Evolutionary conservation across 2,329 filamentous ascomycete genomes (phyloP).

Genomic region (Dothidotthia symphoricarpi): DNA sequence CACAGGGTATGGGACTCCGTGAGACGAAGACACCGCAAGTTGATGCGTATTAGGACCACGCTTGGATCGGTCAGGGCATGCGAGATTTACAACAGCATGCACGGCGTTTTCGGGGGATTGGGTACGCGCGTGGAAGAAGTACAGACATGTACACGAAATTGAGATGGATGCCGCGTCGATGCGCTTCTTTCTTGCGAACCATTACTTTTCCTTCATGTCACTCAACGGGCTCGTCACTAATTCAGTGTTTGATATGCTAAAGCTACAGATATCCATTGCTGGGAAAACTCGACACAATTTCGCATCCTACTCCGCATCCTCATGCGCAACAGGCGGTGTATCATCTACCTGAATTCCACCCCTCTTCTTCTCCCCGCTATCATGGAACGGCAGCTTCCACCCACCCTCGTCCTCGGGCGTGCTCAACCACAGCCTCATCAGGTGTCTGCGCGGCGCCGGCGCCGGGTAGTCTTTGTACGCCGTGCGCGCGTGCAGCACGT

Average conservation of each 20-base stretch:
- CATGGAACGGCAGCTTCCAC: slow-evolving; percentile 80
- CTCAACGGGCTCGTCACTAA: too few relatives aligned
- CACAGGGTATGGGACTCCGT: slow-evolving; percentile 17
- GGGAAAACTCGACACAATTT: too few relatives aligned
- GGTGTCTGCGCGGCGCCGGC: slow-evolving; percentile 68
- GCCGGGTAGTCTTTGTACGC: slow-evolving; percentile 72
- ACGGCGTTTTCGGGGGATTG: slow-evolving; percentile 20
- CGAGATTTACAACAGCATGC: slow-evolving; percentile 13
- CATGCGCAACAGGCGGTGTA: slow-evolving; percentile 67
- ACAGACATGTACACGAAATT: slow-evolving; percentile 16
- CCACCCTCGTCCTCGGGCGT: slow-evolving; percentile 80
- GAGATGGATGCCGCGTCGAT: slow-evolving; percentile 28
- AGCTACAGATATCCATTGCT: too few relatives aligned
- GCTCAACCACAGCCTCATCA: slow-evolving; percentile 81
- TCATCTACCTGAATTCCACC: slow-evolving; percentile 87
- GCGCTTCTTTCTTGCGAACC: slow-evolving; percentile 1
- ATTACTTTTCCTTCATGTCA: too few relatives aligned
- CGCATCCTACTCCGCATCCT: slow-evolving; percentile 74
- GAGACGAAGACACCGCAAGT: slow-evolving; percentile 15
- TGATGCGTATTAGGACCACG: slow-evolving; percentile 20
- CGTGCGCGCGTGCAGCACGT: slow-evolving; percentile 78
- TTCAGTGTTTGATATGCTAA: too few relatives aligned
- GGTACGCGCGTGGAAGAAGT: slow-evolving; percentile 17
- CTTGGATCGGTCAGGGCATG: slow-evolving; percentile 11
- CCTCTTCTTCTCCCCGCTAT: slow-evolving; percentile 79